Evolutionary conservation across 345 rosid genomes (phyloP), one percentile per base, ranked within the genome.

Genomic region (Atalantia buxifolia): DNA sequence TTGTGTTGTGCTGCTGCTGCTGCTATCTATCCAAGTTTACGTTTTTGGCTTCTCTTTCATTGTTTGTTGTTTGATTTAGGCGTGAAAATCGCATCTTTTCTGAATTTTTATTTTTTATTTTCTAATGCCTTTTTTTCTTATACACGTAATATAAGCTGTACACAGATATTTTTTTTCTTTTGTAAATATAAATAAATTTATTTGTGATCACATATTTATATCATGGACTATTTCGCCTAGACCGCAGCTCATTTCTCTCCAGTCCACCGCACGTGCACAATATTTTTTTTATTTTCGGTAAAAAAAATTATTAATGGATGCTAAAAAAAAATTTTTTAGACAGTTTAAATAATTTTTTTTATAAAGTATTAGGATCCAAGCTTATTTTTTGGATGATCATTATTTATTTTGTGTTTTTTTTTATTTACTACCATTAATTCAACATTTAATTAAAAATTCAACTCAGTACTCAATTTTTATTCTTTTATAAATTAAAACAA

Each of bases 21-120:
- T 25, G 8, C 40, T 38, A 24, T 60, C 55, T 19, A 59, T 57
- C 48, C 28, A 19, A 10, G 48, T 31, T n/a, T 2, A 9, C n/a
- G 9, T 70, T 18, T 35, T 33, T 71, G 13, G 24, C 31, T 18
- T 68, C 56, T 24, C 2, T n/a, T 28, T 35, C 70, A 16, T 25
- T 16, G 36, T 60, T 16, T 16, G 76, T 71, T 60, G 67, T 53
- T 60, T 25, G 8, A 53, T 8, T 60, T 18, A 25, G 25, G 57
- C 77, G 25, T 61, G 57, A 74, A 74, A 74, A 38, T 61, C 36
- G 77, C 68, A 74, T 40, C 68, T 28, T 61, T 61, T 35, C 21
- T 53, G 22, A 53, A 5, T 53, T 53, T 53, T 53, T 53, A 2
- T 18, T 53, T 18, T 53, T 53, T 18, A 16, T 18, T 19, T 53